Conservation (phyloP, 768 basidiomycete genomes). For the Lactifluus piperatus region DNA sequence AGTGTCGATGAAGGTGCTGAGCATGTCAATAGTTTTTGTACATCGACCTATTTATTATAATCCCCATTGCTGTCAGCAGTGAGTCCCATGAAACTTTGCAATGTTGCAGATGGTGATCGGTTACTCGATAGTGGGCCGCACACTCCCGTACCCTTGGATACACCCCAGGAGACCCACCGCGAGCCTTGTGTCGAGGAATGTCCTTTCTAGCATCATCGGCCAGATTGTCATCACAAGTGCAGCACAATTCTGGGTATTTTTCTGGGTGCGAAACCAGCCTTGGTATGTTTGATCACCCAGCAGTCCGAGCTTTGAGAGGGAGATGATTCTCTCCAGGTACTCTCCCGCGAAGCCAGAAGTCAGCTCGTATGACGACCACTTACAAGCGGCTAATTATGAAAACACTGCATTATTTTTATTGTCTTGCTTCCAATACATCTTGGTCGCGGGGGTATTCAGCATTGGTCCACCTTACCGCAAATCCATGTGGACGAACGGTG, state of each 20-base stretch:
- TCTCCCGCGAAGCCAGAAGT: slow-evolving; percentile 29
- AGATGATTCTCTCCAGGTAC: slow-evolving; percentile 13
- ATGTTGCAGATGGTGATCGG: slow-evolving; percentile 13
- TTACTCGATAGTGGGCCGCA: slow-evolving; percentile 74
- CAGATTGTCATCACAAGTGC: slow-evolving; percentile 82
- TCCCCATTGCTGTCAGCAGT: slow-evolving; percentile 96
- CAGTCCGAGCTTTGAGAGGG: not conserved
- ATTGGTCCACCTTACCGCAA: slow-evolving; percentile 96
- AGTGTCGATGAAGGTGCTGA: slow-evolving; percentile 6
- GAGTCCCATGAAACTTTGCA: slow-evolving; percentile 29
- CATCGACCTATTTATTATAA: slow-evolving; percentile 96
- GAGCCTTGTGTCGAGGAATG: slow-evolving; percentile 91
- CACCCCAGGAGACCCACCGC: slow-evolving; percentile 90
- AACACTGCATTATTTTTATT: slow-evolving; percentile 88
- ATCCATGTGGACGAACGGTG: slow-evolving; percentile 94
- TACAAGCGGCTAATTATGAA: slow-evolving; percentile 83
- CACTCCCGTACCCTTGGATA: slow-evolving; percentile 80
- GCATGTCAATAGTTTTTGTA: slow-evolving; percentile 67
- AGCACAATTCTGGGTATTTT: slow-evolving; percentile 79
- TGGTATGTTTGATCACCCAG: slow-evolving; percentile 47
- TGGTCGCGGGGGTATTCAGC: slow-evolving; percentile 95
- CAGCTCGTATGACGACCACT: slow-evolving; percentile 43
- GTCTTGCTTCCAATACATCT: slow-evolving; percentile 97
- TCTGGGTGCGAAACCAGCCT: slow-evolving; percentile 77
- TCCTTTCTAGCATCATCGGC: slow-evolving; percentile 85